Base-by-base conservation (phyloP, 202 grass and related monocot species). In the Panicum hallii region DNA sequence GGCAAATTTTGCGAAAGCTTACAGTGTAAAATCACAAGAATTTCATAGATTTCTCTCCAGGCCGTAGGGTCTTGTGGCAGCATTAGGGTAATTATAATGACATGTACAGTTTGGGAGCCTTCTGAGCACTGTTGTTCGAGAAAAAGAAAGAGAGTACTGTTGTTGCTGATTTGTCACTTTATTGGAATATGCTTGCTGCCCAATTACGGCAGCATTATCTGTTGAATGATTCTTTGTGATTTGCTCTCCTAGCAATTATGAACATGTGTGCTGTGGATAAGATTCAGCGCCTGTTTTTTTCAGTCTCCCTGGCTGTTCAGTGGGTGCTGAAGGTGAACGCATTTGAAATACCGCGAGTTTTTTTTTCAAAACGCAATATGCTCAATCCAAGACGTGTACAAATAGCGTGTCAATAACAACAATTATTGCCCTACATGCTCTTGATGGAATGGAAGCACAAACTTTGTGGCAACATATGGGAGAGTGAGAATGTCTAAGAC, bases 11-110 rank as follows among this genome's bases (percentile, higher is more conserved):
- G 65, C 19, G 57, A 78, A 88, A 84, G 50, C 64, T 52, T 32
- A 84, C 56, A 41, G 14, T 79, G 65, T 62, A 23, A 88, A 90
- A 92, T 45, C 80, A 63, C 87, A 92, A 72, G 80, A 72, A 38
- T 94, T 92, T 79, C 83, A 84, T 86, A 75, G 41, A 52, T 92
- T 91, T 40, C 44, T 92, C 56, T 82, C 86, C 66, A 88, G 79
- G 46, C 76, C 75, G 55, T 90, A 93, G 63, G 69, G n/a, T 66
- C 74, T 65, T 75, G 43, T 49, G 47, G 50, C 23, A 47, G 58
- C 73, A 82, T 49, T 78, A 20, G 80, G 85, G 75, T 88, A 90
- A 83, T 61, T 88, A 28, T 23, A 47, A 23, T 49, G 55, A 22
- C 11, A 63, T 86, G 52, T 45, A 80, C 38, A 54, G 64, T 68